A percentile compares a stretch with the other conserved stretches of the same genome.
Conservation (phyloP, 1,284 basidiomycete species). For the Sporisorium exsertum region DNA sequence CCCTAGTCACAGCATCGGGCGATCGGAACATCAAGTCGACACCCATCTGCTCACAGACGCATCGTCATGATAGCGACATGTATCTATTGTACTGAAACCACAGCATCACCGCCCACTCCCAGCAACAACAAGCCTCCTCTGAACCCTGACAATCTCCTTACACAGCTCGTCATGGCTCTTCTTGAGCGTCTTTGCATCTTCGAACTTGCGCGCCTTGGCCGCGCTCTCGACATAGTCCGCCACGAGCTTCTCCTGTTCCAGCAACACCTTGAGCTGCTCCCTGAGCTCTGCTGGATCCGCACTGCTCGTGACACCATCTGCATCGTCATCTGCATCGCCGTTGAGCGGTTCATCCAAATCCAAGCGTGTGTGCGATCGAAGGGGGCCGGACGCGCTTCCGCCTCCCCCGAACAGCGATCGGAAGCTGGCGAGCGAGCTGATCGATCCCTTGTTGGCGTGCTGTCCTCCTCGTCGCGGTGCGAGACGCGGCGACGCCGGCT, state of each 20-base stretch:
- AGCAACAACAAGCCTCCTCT: slow-evolving; percentile 32
- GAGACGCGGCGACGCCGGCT: slow-evolving; percentile 20
- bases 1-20: too few relatives aligned
- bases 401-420: slow-evolving; percentile 49
- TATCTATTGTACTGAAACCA: not conserved
- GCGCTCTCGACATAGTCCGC: slow-evolving; percentile 58
- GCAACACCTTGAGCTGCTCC: slow-evolving; percentile 56
- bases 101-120: slow-evolving; percentile 16
- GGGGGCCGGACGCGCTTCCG: slow-evolving; percentile 7
- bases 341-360: slow-evolving; percentile 16
- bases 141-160: slow-evolving; percentile 54
- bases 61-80: too few relatives aligned
- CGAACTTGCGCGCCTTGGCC: slow-evolving; percentile 58
- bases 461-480: slow-evolving; percentile 11
- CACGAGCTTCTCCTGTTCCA: slow-evolving; percentile 62
- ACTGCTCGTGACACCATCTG: slow-evolving; percentile 8
- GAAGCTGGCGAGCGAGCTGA: slow-evolving; percentile 37
- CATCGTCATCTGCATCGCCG: slow-evolving; percentile 6
- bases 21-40: too few relatives aligned
- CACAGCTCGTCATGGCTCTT: slow-evolving; percentile 61
- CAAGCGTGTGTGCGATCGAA: slow-evolving; percentile 1
- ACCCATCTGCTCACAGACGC: too few relatives aligned
- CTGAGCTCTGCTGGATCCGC: slow-evolving; percentile 29
- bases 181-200: slow-evolving; percentile 60
- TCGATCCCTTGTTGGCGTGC: slow-evolving; percentile 28